phyloP scores from a whole-genome alignment of 495 filamentous ascomycete species.

The Staphylotrichum tortipilum region DNA sequence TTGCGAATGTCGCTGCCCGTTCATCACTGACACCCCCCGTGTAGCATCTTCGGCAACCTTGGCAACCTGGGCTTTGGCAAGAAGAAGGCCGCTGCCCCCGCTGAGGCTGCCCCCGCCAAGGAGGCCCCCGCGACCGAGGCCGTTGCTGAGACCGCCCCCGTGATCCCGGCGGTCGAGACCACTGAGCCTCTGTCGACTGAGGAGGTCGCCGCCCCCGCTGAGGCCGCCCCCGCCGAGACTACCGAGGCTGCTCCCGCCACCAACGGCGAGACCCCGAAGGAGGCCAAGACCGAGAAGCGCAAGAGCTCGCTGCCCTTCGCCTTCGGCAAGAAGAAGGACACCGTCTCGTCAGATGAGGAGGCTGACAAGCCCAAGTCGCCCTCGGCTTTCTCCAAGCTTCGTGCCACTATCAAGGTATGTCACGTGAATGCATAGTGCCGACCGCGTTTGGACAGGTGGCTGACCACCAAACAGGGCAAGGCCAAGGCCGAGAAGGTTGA shows the following conservation, averaged over 20 bases:
- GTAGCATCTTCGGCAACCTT: conserved; percentile 47
- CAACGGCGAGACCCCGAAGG: conserved; percentile 44
- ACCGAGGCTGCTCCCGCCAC: conserved; percentile 35
- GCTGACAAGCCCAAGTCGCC: conserved; percentile 45
- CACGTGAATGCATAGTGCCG: not conserved
- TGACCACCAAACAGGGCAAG: conserved; percentile 19
- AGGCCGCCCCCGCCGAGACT: conserved; percentile 35
- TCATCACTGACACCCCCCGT: conserved; percentile 26
- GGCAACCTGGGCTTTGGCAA: conserved; percentile 43
- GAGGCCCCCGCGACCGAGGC: conserved; percentile 34
- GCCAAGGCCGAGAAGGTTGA: conserved; percentile 36
- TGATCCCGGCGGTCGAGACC: conserved; percentile 51
- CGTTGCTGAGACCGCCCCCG: conserved; percentile 46
- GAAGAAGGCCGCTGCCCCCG: conserved; percentile 42
- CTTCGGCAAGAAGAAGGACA: conserved; percentile 47
- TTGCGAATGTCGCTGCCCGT: no score
- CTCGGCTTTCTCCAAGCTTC: conserved; percentile 49
- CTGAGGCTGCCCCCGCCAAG: conserved; percentile 31
- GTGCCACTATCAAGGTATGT: conserved; percentile 39
- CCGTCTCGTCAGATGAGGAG: conserved; percentile 39
- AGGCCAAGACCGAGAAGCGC: conserved; percentile 48
- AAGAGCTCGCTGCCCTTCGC: conserved; percentile 48
- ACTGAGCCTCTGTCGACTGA: conserved; percentile 43
- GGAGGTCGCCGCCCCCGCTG: conserved; percentile 38
- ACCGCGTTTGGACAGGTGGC: not conserved